These are phyloP conservation scores for Neurospora sp. DNA, from an alignment of 2,329 filamentous ascomycete genomes.

Conservation along the genomic window DNA sequence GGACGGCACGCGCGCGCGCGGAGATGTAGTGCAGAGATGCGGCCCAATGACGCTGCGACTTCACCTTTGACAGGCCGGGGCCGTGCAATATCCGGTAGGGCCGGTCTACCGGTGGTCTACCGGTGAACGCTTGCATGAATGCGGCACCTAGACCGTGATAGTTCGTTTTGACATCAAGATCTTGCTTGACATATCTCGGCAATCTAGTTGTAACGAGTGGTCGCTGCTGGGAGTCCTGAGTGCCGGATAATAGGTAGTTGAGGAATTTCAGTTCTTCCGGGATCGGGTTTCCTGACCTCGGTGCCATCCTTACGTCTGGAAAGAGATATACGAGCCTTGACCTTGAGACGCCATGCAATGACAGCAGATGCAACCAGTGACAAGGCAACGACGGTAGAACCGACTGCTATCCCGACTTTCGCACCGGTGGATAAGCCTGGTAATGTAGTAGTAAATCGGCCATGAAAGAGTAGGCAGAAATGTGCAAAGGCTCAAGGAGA, in stretches of 20 bases:
- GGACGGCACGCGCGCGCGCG: neutral
- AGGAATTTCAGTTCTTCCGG: neutral
- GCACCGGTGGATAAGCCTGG: conserved; percentile 1
- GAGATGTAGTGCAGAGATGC: neutral
- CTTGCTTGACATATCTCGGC: neutral
- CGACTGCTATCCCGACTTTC: neutral
- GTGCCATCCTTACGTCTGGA: neutral
- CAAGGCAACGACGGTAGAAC: neutral
- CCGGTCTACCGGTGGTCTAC: neutral
- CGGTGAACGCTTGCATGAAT: neutral
- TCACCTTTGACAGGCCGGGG: neutral
- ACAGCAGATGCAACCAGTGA: neutral
- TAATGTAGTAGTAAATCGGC: neutral
- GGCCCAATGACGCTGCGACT: neutral
- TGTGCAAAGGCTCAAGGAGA: neutral
- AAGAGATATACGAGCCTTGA: neutral
- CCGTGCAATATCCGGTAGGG: neutral
- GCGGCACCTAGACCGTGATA: neutral
- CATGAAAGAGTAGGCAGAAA: neutral
- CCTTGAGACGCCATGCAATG: neutral
- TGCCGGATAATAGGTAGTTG: neutral
- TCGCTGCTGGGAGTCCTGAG: neutral
- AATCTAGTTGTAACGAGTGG: neutral
- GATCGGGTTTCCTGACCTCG: neutral
- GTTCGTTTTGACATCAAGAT: neutral